Evolutionary conservation across 352 stramenopile species (phyloP).

Genomic region (Thalassiosira mediterranea): DNA sequence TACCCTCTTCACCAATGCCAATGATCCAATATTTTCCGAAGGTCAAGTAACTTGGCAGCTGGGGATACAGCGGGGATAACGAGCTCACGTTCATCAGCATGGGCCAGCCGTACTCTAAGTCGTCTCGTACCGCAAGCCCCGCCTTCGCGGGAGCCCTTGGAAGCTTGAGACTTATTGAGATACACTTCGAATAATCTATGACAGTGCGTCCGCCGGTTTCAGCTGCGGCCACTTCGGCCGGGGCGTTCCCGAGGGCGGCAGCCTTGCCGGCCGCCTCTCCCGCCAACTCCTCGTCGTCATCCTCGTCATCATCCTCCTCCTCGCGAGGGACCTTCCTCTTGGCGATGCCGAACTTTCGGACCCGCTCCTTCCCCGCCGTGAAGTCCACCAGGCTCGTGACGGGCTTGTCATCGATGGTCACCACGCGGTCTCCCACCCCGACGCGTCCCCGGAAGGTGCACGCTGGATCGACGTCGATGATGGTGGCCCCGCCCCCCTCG

Average conservation of each 20-base stretch:
- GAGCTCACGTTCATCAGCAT: neutral
- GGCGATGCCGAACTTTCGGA: conserved; percentile 33
- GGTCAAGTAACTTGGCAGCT: neutral
- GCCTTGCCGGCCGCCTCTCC: no score
- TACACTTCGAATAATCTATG: neutral
- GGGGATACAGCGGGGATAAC: neutral
- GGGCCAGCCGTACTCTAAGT: neutral
- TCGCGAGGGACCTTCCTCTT: conserved; percentile 1
- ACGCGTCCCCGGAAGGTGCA: conserved; percentile 48
- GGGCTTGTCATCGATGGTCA: conserved; percentile 51
- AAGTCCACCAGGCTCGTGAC: conserved; percentile 13
- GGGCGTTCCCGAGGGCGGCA: no score
- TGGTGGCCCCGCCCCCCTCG: neutral
- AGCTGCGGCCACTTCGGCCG: no score
- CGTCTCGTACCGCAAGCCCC: neutral
- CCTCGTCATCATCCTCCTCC: neutral
- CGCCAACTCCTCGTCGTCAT: conserved; percentile 1
- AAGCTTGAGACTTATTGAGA: neutral
- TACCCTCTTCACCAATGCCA: neutral
- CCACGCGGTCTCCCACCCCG: conserved; percentile 42
- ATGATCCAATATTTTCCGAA: neutral
- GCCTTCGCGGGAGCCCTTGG: neutral
- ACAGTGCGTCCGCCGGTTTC: no score
- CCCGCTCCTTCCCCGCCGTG: conserved; percentile 14
- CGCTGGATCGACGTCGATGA: conserved; percentile 31